A percentile compares a stretch with the other conserved stretches of the same genome.
These are phyloP conservation scores for Trichoderma simmonsii DNA, from an alignment of 2,329 filamentous ascomycete genomes.

Conservation along the genomic window DNA sequence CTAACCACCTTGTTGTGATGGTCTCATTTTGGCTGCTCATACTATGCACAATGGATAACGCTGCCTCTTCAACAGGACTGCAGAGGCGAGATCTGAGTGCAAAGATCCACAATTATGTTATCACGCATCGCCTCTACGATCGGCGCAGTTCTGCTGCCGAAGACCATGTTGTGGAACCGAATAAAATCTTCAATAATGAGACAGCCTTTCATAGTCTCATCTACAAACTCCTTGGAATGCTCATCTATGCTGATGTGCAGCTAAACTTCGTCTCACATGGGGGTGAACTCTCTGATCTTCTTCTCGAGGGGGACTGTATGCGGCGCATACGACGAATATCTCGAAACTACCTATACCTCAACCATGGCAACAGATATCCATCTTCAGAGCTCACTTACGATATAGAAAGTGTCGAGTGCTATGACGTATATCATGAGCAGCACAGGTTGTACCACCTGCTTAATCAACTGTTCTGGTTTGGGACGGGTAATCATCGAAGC, in stretches of 20 bases:
- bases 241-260: no score
- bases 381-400: neutral
- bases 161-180: no score
- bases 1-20: neutral
- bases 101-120: neutral
- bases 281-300: no score
- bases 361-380: no score
- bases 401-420: neutral
- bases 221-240: no score
- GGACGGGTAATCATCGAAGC: neutral
- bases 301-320: no score
- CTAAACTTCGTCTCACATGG: no score
- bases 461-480: neutral
- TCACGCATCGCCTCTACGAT: neutral
- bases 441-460: neutral
- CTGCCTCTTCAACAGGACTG: neutral
- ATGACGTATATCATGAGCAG: neutral
- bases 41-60: neutral
- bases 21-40: neutral
- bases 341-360: no score
- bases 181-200: no score
- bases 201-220: no score
- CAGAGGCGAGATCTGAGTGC: neutral
- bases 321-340: no score
- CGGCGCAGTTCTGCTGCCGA: no score